These are phyloP conservation scores for Pythium brachiatum DNA, from an alignment of 352 stramenopile species.

Conservation along the genomic window DNA sequence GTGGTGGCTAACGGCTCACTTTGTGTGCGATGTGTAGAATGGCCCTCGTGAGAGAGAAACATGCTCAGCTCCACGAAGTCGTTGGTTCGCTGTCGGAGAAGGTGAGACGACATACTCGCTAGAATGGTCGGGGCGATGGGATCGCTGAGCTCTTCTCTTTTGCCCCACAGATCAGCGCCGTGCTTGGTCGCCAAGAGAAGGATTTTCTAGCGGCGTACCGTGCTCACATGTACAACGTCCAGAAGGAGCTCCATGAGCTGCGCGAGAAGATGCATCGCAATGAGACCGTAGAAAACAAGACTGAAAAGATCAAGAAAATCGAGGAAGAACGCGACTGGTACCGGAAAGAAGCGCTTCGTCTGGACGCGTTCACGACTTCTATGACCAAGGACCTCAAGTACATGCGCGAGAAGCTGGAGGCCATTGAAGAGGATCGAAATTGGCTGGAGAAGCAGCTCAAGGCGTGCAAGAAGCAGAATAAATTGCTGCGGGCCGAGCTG, in stretches of 20 bases:
- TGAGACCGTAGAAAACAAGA: slow-evolving; percentile 85
- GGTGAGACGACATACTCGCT: slow-evolving; percentile 11
- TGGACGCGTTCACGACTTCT: slow-evolving; percentile 89
- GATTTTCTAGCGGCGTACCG: slow-evolving; percentile 92
- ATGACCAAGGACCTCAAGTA: slow-evolving; percentile 93
- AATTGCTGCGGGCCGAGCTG: slow-evolving; percentile 82
- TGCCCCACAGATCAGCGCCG: slow-evolving; percentile 62
- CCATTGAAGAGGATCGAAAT: slow-evolving; percentile 89
- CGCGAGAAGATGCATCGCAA: slow-evolving; percentile 89
- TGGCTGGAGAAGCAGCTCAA: slow-evolving; percentile 94
- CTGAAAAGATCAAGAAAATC: slow-evolving; percentile 91
- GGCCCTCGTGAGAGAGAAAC: slow-evolving; percentile 70
- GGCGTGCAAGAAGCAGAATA: slow-evolving; percentile 93
- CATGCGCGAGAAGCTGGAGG: slow-evolving; percentile 90
- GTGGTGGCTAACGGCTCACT: not conserved
- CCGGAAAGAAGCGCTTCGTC: slow-evolving; percentile 85
- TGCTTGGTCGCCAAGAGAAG: slow-evolving; percentile 89
- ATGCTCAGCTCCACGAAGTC: slow-evolving; percentile 77
- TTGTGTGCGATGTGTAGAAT: slow-evolving; percentile 40
- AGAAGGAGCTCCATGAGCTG: slow-evolving; percentile 92
- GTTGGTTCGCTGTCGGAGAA: slow-evolving; percentile 85
- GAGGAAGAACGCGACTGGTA: slow-evolving; percentile 95
- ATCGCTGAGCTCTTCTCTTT: not conserved
- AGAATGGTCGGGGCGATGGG: not conserved
- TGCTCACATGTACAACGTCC: slow-evolving; percentile 95